Conservation (phyloP, 441 rosid species). For the Croton setiger region DNA sequence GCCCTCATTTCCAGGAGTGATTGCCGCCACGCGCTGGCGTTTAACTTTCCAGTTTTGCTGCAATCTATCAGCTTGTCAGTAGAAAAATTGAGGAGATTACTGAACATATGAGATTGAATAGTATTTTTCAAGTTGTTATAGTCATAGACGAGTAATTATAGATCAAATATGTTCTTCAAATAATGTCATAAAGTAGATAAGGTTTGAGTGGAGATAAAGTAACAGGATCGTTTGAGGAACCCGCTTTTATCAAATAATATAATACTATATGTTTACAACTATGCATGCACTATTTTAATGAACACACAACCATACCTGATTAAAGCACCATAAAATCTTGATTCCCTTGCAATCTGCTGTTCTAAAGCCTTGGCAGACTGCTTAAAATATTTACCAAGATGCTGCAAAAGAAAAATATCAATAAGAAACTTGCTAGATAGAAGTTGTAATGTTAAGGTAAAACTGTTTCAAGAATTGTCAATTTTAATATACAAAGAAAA, state of each 20-base stretch:
- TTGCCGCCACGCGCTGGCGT: constrained; percentile 71
- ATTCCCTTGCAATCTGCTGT: constrained; percentile 75
- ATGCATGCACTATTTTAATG: constrained; percentile 7
- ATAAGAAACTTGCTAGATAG: constrained; percentile 8
- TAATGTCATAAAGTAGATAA: background rate
- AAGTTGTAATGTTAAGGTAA: constrained; percentile 9
- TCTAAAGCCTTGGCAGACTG: constrained; percentile 89
- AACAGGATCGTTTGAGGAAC: background rate
- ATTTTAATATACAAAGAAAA: background rate
- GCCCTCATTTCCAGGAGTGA: constrained; percentile 67
- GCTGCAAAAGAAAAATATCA: constrained; percentile 42
- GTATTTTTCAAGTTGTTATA: background rate
- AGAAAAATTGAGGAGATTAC: constrained; percentile 8
- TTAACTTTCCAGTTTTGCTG: constrained; percentile 99
- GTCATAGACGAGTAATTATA: background rate
- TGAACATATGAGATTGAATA: background rate
- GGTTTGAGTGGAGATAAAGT: constrained; percentile 7
- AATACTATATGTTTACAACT: background rate
- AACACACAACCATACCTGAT: constrained; percentile 54
- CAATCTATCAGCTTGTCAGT: constrained; percentile 61
- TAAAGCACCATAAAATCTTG: constrained; percentile 95
- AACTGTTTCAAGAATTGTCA: background rate
- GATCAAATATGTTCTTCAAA: background rate
- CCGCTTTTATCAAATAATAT: background rate
- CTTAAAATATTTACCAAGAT: constrained; percentile 87